These are phyloP conservation scores for Styphnolobium japonicum DNA, from an alignment of 306 rosid species.

Conservation along the genomic window DNA sequence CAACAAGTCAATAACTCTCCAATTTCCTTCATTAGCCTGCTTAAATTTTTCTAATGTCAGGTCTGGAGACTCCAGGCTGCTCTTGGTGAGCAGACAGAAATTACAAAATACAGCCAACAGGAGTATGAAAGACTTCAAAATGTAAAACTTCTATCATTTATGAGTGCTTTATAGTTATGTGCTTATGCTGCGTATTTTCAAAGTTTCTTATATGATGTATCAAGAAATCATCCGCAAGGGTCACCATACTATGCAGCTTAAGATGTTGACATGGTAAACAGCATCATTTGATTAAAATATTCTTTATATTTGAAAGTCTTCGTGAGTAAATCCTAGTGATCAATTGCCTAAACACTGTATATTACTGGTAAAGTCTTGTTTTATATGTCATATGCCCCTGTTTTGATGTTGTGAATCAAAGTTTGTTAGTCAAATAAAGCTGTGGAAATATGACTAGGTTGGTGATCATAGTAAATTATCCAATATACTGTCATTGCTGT, in stretches of 20 bases:
- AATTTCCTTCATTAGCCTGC: conserved; percentile 1
- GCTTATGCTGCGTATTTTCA: conserved; percentile 21
- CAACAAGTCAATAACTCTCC: not conserved
- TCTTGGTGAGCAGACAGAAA: conserved; percentile 92
- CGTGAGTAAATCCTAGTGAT: not conserved
- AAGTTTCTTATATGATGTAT: not conserved
- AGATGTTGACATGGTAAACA: not conserved
- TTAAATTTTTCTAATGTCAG: conserved; percentile 41
- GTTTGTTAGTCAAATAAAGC: not conserved
- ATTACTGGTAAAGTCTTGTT: not conserved
- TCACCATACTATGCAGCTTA: not conserved
- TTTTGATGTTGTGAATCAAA: not conserved
- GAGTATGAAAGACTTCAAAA: conserved; percentile 92
- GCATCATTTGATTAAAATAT: not conserved
- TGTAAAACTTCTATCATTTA: conserved; percentile 46
- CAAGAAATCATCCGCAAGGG: not conserved
- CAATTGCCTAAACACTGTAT: not conserved
- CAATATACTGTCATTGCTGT: not conserved
- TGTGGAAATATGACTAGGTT: not conserved
- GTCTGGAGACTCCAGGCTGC: conserved; percentile 99
- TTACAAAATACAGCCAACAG: conserved; percentile 87
- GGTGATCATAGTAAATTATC: not conserved
- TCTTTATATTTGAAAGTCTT: not conserved
- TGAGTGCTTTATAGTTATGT: not conserved
- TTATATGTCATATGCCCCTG: not conserved